These are phyloP conservation scores for Alternaria triticina DNA, from an alignment of 2,329 filamentous ascomycete genomes.

Conservation along the genomic window DNA sequence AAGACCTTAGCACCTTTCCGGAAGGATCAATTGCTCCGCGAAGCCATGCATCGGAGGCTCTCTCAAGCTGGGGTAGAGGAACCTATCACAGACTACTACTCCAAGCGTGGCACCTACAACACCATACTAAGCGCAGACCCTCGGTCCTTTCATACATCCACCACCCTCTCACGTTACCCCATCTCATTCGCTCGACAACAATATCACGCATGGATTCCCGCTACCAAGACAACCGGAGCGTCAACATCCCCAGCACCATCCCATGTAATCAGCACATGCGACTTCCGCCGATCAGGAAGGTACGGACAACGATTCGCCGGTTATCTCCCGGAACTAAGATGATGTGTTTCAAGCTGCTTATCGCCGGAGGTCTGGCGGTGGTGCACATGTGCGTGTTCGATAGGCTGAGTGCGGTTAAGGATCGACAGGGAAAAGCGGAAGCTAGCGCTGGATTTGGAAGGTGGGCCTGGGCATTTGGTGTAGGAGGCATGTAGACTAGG, in stretches of 20 bases:
- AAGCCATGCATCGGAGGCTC: background rate
- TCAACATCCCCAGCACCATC: conserved; percentile 7
- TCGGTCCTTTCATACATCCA: conserved; percentile 4
- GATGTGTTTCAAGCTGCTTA: conserved; percentile 26
- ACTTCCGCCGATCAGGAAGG: conserved; percentile 31
- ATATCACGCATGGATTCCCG: background rate
- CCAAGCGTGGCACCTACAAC: conserved; percentile 1
- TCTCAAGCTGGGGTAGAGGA: background rate
- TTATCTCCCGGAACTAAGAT: conserved; percentile 3
- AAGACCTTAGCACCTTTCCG: conserved; percentile 12
- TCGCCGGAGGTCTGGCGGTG: conserved; percentile 18
- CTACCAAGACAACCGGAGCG: conserved; percentile 1
- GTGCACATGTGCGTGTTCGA: conserved; percentile 30
- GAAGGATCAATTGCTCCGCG: conserved; percentile 21
- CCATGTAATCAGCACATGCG: background rate
- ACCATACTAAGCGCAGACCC: background rate
- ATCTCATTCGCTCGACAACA: conserved; percentile 8
- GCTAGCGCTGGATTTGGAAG: conserved; percentile 23
- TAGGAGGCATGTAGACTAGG: background rate
- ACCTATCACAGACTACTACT: conserved; percentile 9
- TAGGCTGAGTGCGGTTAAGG: conserved; percentile 27
- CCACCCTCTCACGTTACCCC: conserved; percentile 22
- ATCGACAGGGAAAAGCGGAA: conserved; percentile 25
- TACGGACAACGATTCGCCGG: conserved; percentile 19
- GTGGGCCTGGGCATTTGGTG: conserved; percentile 9